Conservation (phyloP, 164 flowering plant species). For the Chimonanthus praecox region DNA sequence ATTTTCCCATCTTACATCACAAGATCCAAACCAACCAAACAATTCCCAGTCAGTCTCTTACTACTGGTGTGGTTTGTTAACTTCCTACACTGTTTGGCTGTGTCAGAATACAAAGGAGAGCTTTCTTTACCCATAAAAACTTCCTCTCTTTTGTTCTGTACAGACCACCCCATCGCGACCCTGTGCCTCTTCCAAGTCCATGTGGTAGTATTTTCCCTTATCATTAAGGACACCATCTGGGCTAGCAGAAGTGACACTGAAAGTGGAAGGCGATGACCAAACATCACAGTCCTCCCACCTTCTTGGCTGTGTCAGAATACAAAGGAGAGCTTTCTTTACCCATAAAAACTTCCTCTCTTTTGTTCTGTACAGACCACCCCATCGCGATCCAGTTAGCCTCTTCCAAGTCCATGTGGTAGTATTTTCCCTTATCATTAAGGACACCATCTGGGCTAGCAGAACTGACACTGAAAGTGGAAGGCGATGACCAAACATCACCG, state of each 20-base stretch:
- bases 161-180: too few relatives aligned
- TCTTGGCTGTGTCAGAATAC: constrained; percentile 37
- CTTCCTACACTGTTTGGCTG: constrained; percentile 39
- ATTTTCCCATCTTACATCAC: too few relatives aligned
- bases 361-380: too few relatives aligned
- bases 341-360: constrained; percentile 8
- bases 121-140: constrained; percentile 19
- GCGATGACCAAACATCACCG: constrained; percentile 29
- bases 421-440: neutral
- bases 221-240: neutral
- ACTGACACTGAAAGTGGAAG: constrained; percentile 4
- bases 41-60: constrained; percentile 34
- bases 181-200: neutral
- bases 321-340: constrained; percentile 18
- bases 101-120: constrained; percentile 37
- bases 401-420: neutral
- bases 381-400: too few relatives aligned
- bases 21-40: constrained; percentile 17
- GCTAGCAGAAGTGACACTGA: constrained; percentile 1
- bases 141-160: neutral
- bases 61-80: constrained; percentile 24
- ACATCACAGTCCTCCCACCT: constrained; percentile 42
- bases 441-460: neutral
- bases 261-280: constrained; percentile 5
- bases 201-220: constrained; percentile 2